These are phyloP conservation scores for Podospora anserina DNA, from an alignment of 495 filamentous ascomycete species.

Conservation along the genomic window DNA sequence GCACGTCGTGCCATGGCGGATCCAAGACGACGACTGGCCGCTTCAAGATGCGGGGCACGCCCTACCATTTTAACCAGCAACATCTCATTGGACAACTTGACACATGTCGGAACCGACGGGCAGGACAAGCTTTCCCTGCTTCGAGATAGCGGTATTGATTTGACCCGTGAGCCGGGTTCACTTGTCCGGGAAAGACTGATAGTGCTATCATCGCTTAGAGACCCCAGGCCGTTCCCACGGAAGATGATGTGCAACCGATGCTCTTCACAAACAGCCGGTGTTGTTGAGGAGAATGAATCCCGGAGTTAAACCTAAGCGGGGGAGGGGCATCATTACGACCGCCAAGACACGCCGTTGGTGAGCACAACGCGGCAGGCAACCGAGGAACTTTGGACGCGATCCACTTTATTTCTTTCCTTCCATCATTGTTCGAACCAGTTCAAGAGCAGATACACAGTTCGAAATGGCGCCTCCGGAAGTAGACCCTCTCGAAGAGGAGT, in stretches of 20 bases:
- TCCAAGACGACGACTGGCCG: constrained; percentile 3
- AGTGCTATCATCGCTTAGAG: background rate
- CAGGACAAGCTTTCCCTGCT: background rate
- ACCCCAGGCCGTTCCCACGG: background rate
- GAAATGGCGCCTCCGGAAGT: constrained; percentile 22
- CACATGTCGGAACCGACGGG: background rate
- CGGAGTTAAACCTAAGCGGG: background rate
- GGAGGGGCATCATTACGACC: background rate
- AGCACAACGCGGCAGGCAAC: constrained; percentile 10
- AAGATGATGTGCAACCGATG: background rate
- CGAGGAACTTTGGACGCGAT: background rate
- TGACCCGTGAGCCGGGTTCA: constrained; percentile 16
- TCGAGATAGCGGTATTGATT: background rate
- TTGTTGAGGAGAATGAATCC: constrained; percentile 1
- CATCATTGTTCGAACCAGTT: constrained; percentile 1
- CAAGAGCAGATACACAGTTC: background rate
- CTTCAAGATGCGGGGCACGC: background rate
- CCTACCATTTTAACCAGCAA: constrained; percentile 20
- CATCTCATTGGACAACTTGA: constrained; percentile 17
- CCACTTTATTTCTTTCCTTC: constrained; percentile 8
- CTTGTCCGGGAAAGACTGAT: constrained; percentile 8
- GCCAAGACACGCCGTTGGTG: constrained; percentile 15
- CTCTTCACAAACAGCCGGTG: background rate
- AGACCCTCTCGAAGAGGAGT: constrained; percentile 52
- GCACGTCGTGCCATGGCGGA: background rate